Base-by-base conservation (phyloP, 2,329 filamentous ascomycete genomes). In the Didymella pinodella region DNA sequence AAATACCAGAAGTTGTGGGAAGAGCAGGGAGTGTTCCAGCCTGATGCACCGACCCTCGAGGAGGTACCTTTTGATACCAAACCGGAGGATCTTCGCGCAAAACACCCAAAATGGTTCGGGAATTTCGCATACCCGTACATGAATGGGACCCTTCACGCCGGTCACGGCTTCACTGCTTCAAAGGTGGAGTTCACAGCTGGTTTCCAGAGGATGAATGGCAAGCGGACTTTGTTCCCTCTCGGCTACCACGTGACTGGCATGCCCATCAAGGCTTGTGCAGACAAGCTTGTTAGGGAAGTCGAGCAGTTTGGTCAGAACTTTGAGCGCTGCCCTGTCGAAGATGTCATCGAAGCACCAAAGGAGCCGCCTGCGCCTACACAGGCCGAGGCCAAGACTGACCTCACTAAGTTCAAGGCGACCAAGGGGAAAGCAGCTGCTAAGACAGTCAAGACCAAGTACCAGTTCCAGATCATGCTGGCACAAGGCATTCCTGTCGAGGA, bases 161-260 rank as follows among this genome's bases (percentile, higher is more conserved):
- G 95, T 22, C 95, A 99, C 82, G 90, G 88, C 68, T 98, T 99
- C 79, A 95, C 93, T 22, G 88, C 91, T 61, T 91, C 87, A 73
- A 99, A 99, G 80, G 88, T 97, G 69, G 95, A 99, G 80, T 99
- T 98, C 78, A 89, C 88, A 57, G 87, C 90, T 25, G 92, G 94
- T 43, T 93, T 92, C 74, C 89, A 90, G 46, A 86, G 94, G 55
- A 96, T 98, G 92, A 87, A 93, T 77, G 95, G 95, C 73, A 94
- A 94, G 83, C 85, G 90, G 52, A 85, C 89, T 57, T 83, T 98
- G 52, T 97, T 95, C 77, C 95, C 95, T 57, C 89, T 95, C 73
- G 95, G 94, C 31, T 99, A 93, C 82, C 95, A 99, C 83, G 92
- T 90, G 80, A 98, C 94, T 0, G 95, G 95, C 70, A 96, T 99